phyloP scores from a whole-genome alignment of 2,329 filamentous ascomycete genomes.

The Tolypocladium album region DNA sequence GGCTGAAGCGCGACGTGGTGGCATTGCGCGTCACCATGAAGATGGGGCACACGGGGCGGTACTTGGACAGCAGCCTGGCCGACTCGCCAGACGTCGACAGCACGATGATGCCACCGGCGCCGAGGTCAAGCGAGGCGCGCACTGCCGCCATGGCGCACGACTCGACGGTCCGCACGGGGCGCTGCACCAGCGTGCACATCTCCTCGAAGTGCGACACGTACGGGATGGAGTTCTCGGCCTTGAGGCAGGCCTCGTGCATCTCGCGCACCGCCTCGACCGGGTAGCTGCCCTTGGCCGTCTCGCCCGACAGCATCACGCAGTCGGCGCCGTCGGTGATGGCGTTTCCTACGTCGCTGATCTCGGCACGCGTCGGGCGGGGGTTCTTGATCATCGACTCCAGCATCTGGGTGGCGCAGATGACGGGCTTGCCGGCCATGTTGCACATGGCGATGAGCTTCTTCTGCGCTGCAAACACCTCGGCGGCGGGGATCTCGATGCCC shows the following conservation, averaged over 20 bases:
- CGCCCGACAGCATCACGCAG: conserved; percentile 98
- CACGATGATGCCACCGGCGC: conserved; percentile 91
- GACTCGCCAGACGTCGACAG: conserved; percentile 93
- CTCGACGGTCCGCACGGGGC: conserved; percentile 81
- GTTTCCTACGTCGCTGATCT: conserved; percentile 98
- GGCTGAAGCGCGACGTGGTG: conserved; percentile 76
- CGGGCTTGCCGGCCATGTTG: conserved; percentile 97
- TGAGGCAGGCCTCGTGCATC: conserved; percentile 97
- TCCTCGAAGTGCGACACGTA: conserved; percentile 97
- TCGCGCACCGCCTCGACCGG: conserved; percentile 84
- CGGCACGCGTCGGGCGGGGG: conserved; percentile 91
- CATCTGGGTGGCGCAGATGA: conserved; percentile 99
- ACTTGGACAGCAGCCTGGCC: conserved; percentile 93
- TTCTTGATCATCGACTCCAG: conserved; percentile 99
- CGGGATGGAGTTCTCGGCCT: conserved; percentile 93
- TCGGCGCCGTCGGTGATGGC: conserved; percentile 95
- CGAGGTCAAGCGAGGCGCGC: conserved; percentile 88
- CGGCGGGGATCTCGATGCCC: conserved; percentile 96
- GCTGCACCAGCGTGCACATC: conserved; percentile 70
- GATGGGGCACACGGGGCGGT: conserved; percentile 96
- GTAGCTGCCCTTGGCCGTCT: conserved; percentile 97
- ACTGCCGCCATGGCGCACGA: conserved; percentile 96
- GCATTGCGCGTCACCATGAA: conserved; percentile 95
- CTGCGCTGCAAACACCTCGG: conserved; percentile 97
- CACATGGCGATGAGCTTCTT: conserved; percentile 99